Evolutionary conservation across 2,329 filamentous ascomycete species (phyloP).

Genomic region (Talaromyces pinophilus): DNA sequence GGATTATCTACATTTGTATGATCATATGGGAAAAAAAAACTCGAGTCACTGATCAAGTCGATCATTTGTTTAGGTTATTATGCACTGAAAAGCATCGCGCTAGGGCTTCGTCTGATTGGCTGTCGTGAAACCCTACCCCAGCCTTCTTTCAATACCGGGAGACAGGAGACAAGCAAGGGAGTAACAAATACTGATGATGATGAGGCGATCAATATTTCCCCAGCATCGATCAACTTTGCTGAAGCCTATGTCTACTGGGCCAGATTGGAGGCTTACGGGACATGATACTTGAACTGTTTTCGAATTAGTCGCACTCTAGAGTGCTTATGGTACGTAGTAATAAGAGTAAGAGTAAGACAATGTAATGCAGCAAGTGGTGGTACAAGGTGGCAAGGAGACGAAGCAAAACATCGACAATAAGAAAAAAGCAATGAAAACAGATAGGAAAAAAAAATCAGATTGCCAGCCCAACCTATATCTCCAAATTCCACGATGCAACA

Average conservation of each 20-base stretch:
- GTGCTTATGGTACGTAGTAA: slow-evolving; percentile 10
- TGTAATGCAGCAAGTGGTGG: slow-evolving; percentile 20
- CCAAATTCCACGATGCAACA: slow-evolving; percentile 22
- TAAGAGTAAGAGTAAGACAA: slow-evolving; percentile 10
- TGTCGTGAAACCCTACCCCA: background rate
- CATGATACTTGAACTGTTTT: background rate
- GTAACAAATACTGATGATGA: background rate
- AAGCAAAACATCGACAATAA: background rate
- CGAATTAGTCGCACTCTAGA: slow-evolving; percentile 15
- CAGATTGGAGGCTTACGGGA: background rate
- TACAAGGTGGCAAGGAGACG: slow-evolving; percentile 16
- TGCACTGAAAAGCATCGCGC: background rate
- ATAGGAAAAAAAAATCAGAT: slow-evolving; percentile 19
- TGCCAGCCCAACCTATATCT: slow-evolving; percentile 23
- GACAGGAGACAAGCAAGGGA: background rate
- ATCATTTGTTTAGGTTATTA: background rate
- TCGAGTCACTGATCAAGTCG: background rate
- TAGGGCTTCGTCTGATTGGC: background rate
- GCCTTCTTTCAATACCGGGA: background rate
- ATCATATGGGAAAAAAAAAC: background rate
- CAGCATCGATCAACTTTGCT: background rate
- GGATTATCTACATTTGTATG: background rate
- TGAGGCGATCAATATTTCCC: background rate
- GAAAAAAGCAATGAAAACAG: slow-evolving; percentile 13
- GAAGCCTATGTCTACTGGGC: background rate